A percentile compares a stretch with the other conserved stretches of the same genome.
These are phyloP conservation scores for Chrysanthemum lavandulifolium DNA, from an alignment of 129 eudicot species.

Conservation along the genomic window DNA sequence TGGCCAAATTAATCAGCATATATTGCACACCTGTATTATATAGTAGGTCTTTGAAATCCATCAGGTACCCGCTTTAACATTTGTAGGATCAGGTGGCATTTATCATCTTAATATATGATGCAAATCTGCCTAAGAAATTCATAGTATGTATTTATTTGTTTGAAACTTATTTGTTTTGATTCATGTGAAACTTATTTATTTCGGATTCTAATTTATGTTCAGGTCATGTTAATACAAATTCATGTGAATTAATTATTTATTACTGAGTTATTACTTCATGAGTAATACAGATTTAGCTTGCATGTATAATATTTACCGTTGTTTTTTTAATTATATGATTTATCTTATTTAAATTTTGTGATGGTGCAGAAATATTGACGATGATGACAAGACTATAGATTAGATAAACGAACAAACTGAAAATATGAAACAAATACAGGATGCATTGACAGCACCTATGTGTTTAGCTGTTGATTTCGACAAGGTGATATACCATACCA, in stretches of 20 bases:
- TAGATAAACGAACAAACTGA: slow-evolving; percentile 58
- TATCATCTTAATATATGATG: too few relatives aligned
- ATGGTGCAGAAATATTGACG: slow-evolving; percentile 44
- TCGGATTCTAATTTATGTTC: too few relatives aligned
- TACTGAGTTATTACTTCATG: not conserved
- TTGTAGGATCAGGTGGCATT: too few relatives aligned
- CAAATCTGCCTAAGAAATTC: too few relatives aligned
- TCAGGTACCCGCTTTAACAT: too few relatives aligned
- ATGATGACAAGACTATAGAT: slow-evolving; percentile 55
- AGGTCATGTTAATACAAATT: too few relatives aligned
- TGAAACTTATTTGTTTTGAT: too few relatives aligned
- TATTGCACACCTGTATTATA: too few relatives aligned
- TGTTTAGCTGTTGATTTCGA: slow-evolving; percentile 54
- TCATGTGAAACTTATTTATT: too few relatives aligned
- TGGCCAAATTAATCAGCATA: too few relatives aligned
- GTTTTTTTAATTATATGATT: not conserved
- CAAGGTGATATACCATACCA: slow-evolving; percentile 28
- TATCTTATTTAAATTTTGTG: slow-evolving; percentile 8
- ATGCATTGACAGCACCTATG: slow-evolving; percentile 49
- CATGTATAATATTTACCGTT: not conserved
- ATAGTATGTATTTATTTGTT: too few relatives aligned
- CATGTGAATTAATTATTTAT: not conserved
- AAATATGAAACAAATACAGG: slow-evolving; percentile 48
- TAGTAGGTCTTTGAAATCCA: too few relatives aligned
- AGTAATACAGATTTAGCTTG: slow-evolving; percentile 11